Evolutionary conservation across 208 protist species (phyloP), one percentile per base, ranked within the genome.

Genomic region (Trichomonas vaginalis): DNA sequence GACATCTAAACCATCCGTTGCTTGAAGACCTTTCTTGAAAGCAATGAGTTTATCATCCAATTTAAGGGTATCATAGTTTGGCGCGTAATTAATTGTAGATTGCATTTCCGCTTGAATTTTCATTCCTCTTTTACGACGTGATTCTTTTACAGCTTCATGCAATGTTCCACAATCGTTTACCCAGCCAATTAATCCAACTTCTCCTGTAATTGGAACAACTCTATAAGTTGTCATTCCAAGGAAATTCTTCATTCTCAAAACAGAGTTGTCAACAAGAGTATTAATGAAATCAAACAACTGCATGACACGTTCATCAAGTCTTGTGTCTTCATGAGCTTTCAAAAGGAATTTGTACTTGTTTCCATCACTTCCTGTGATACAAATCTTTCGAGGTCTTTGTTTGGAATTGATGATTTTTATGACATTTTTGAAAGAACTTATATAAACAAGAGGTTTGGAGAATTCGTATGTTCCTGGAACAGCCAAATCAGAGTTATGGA

Each of bases 301-400:
- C 92, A 95, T 95, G 27, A 95, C 92, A 32, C 92, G 8, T 47
- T 95, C 92, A 79, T 95, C 92, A 15, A 80, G 35, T 82, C 92
- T 21, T 47, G 51, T 80, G 15, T 95, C 92, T 79, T 95, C 92
- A 80, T 79, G 61, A 2, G 49, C 92, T 47, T 95, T 95, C 14
- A 95, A n/a, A 39, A 95, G 35, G 35, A 82, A 95, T 4, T 40
- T 37, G 35, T 95, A 95, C 32, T 27, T 79, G 8, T 35, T 6
- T 1, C 92, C 92, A 47, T 95, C 49, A 32, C 3, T 95, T 46
- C 92, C 92, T 45, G 9, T 6, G 23, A 95, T 80, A 3, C 51
- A 46, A 15, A 95, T 61, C 46, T 95, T 95, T 82, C 92, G 0
- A 37, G 92, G 92, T 3, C 37, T 1, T 80, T 95, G 92, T 40